phyloP scores from a whole-genome alignment of 192 early-diverging fungal genomes.

The Rhizoclosmatium globosum region DNA sequence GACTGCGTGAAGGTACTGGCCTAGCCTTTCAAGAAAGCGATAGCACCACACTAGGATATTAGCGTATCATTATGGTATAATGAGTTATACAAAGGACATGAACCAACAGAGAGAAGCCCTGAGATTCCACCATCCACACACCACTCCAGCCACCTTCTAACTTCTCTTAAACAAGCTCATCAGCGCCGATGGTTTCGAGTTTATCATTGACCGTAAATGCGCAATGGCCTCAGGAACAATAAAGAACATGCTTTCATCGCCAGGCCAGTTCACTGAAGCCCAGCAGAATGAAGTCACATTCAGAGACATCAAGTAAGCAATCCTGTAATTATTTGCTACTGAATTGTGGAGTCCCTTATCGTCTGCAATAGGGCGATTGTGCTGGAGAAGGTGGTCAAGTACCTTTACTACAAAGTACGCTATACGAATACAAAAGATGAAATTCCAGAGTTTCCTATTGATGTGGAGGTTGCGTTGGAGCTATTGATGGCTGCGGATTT shows the following conservation, averaged over 20 bases:
- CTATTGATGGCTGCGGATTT: slow-evolving; percentile 96
- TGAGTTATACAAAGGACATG: too few species aligned
- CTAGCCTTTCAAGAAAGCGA: too few species aligned
- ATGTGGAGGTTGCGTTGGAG: slow-evolving; percentile 88
- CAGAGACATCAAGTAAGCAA: slow-evolving; percentile 85
- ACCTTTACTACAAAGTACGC: slow-evolving; percentile 89
- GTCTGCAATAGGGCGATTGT: slow-evolving; percentile 73
- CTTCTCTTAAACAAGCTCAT: slow-evolving; percentile 60
- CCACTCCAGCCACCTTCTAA: too few species aligned
- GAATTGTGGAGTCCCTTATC: too few species aligned
- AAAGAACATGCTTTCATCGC: slow-evolving; percentile 91
- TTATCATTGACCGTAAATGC: slow-evolving; percentile 85
- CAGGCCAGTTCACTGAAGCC: slow-evolving; percentile 92
- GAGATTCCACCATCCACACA: too few species aligned
- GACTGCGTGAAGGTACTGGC: too few species aligned
- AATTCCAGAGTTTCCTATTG: slow-evolving; percentile 90
- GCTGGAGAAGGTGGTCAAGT: slow-evolving; percentile 93
- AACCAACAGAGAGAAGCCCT: too few species aligned
- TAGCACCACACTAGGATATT: too few species aligned
- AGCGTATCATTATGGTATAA: too few species aligned
- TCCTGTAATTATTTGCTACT: too few species aligned
- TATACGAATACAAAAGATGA: slow-evolving; percentile 71
- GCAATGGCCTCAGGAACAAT: slow-evolving; percentile 94
- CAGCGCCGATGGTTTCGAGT: slow-evolving; percentile 90
- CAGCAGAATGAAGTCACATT: slow-evolving; percentile 87